These are phyloP conservation scores for Cicer arietinum DNA, from an alignment of 306 rosid species.

Conservation along the genomic window DNA sequence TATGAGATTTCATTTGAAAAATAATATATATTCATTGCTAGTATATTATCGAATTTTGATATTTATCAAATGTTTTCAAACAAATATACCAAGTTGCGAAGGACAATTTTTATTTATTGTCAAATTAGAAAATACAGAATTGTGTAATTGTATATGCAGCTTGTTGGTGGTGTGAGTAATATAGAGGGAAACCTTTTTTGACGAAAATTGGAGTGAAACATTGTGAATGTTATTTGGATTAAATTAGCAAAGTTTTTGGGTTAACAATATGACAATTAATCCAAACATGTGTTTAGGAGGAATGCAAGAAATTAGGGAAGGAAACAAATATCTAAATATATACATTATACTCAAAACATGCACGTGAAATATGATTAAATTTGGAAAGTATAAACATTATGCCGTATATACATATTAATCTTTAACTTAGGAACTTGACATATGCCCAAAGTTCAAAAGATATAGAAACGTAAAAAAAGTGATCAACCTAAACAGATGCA, in stretches of 20 bases:
- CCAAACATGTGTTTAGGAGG: conserved; percentile 12
- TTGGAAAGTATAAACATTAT: background rate
- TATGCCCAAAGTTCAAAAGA: background rate
- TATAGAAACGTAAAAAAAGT: background rate
- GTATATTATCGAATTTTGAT: background rate
- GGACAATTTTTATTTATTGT: background rate
- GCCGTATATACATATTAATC: background rate
- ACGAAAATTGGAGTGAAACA: background rate
- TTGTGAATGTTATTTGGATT: background rate
- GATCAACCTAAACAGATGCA: background rate
- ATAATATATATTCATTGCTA: background rate
- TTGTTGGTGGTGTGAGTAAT: background rate
- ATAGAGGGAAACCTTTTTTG: background rate
- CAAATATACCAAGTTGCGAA: background rate
- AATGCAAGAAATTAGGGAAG: background rate
- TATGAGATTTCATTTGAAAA: background rate
- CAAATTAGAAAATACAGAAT: background rate
- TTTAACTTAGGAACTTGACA: background rate
- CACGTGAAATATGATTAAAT: background rate
- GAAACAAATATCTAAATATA: background rate
- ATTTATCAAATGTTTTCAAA: background rate
- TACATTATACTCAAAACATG: background rate
- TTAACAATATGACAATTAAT: background rate
- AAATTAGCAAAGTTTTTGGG: background rate
- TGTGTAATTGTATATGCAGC: background rate